Conservation (phyloP, 805 yeast genomes). For the Metschnikowia vanudenii region DNA sequence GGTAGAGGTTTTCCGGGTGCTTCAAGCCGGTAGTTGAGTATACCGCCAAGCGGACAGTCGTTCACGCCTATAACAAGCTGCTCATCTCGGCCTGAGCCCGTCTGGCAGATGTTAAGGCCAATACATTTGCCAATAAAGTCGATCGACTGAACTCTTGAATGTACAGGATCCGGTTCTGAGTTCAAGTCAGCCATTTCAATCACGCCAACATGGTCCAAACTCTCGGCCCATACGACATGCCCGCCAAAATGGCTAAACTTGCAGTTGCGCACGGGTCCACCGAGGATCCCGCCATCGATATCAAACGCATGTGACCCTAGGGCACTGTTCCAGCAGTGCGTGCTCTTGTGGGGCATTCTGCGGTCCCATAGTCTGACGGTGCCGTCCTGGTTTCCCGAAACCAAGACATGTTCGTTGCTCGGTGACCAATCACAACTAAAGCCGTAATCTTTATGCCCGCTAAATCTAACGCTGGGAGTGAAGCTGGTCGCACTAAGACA, state of each 20-base stretch:
- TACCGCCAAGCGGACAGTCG: slow-evolving; percentile 58
- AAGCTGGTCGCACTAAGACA: slow-evolving; percentile 9
- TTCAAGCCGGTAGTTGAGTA: slow-evolving; percentile 46
- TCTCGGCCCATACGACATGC: slow-evolving; percentile 48
- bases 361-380: slow-evolving; percentile 54
- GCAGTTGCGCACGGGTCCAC: slow-evolving; percentile 54
- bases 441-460: slow-evolving; percentile 55
- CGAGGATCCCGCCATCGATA: slow-evolving; percentile 19
- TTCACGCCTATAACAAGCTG: slow-evolving; percentile 52
- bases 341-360: slow-evolving; percentile 30
- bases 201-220: slow-evolving; percentile 56
- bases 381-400: slow-evolving; percentile 63
- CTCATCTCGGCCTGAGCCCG: slow-evolving; percentile 45
- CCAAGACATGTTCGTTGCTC: slow-evolving; percentile 39
- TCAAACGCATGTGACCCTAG: slow-evolving; percentile 25
- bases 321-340: slow-evolving; percentile 38
- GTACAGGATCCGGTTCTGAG: slow-evolving; percentile 11
- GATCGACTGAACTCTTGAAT: slow-evolving; percentile 42
- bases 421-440: slow-evolving; percentile 62
- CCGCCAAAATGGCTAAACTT: slow-evolving; percentile 48
- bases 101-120: slow-evolving; percentile 49
- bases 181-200: slow-evolving; percentile 37
- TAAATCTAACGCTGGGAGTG: slow-evolving; percentile 17
- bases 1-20: slow-evolving; percentile 37
- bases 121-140: slow-evolving; percentile 58